A percentile compares a stretch with the other conserved stretches of the same genome.
These are phyloP conservation scores for Ogataea parapolymorpha DNA, from an alignment of 805 yeast genomes.

Conservation along the genomic window DNA sequence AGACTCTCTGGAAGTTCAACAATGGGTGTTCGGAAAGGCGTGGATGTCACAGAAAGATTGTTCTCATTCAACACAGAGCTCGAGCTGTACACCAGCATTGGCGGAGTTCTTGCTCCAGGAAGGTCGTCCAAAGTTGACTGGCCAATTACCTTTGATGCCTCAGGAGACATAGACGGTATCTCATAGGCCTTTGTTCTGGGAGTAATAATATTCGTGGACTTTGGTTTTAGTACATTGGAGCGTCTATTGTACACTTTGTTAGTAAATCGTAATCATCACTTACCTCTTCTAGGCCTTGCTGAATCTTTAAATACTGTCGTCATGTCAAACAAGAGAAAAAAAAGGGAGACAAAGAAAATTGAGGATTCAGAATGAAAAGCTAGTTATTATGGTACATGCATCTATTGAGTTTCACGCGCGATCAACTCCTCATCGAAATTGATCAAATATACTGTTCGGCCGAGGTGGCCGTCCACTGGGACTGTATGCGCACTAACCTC, in stretches of 20 bases:
- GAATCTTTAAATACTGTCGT: conserved; percentile 1
- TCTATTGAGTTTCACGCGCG: conserved; percentile 41
- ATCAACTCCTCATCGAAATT: conserved; percentile 61
- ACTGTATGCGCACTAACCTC: conserved; percentile 81
- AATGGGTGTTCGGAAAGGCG: conserved; percentile 14
- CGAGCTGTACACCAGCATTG: conserved; percentile 15
- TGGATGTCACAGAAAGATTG: conserved; percentile 17
- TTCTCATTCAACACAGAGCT: conserved; percentile 14
- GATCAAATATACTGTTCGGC: conserved; percentile 71
- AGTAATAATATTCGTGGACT: conserved; percentile 10
- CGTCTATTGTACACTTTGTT: conserved; percentile 2
- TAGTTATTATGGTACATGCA: background rate
- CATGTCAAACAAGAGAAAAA: conserved; percentile 1
- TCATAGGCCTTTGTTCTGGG: conserved; percentile 1
- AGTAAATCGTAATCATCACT: background rate
- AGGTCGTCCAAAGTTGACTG: conserved; percentile 18
- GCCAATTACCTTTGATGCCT: conserved; percentile 13
- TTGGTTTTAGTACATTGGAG: conserved; percentile 10
- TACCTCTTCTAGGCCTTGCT: conserved; percentile 3
- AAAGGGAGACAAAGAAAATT: conserved; percentile 2
- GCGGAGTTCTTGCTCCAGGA: conserved; percentile 23
- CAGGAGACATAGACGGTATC: background rate
- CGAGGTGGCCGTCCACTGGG: conserved; percentile 54
- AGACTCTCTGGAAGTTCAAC: background rate
- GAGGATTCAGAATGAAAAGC: conserved; percentile 1